Base-by-base conservation (phyloP, 176 grass and related monocot species). In the Juncus inflexus region DNA sequence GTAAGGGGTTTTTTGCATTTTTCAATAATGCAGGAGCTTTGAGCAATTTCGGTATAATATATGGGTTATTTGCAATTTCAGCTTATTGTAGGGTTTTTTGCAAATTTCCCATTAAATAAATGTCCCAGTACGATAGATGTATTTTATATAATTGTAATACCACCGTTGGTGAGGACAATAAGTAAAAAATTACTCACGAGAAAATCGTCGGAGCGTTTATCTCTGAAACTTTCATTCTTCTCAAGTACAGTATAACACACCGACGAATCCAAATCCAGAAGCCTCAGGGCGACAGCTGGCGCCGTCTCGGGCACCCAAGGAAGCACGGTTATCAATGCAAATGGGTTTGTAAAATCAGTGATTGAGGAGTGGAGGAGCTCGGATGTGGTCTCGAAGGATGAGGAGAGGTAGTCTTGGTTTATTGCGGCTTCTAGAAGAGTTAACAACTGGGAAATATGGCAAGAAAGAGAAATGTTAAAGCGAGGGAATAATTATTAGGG, bases 351-450 rank as follows among this genome's bases (percentile, higher is more conserved):
- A 62, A 53, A 14, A 85, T 78, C 85, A 52, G 70, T 58, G 36
- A 67, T 40, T 45, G 64, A 13, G 38, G 57, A 81, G 69, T 77
- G 76, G 52, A 99, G 85, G 64, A 91, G 77, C 57, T 97, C 94
- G 54, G 61, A 55, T 74, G 94, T 92, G 3, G 77, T 92, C 63
- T 90, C 88, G 66, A 86, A 99, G 58, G 74, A 79, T 14, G 83
- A 77, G 64, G 88, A 89, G 11, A 99, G 61, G 72, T 79, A 89
- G 49, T 99, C 85, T 16, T 74, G 60, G 69, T 77, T 86, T 61
- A 92, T 79, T 72, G 94, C 88, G 78, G 77, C 63, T 76, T 99
- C 94, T 68, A 99, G 72, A 60, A 84, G 35, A 64, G 88, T 92
- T 56, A 99, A 59, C 62, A 86, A 73, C 92, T 96, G 79, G 64